Base-by-base conservation (phyloP, 768 basidiomycete species). In the Pisolithus marmoratus region DNA sequence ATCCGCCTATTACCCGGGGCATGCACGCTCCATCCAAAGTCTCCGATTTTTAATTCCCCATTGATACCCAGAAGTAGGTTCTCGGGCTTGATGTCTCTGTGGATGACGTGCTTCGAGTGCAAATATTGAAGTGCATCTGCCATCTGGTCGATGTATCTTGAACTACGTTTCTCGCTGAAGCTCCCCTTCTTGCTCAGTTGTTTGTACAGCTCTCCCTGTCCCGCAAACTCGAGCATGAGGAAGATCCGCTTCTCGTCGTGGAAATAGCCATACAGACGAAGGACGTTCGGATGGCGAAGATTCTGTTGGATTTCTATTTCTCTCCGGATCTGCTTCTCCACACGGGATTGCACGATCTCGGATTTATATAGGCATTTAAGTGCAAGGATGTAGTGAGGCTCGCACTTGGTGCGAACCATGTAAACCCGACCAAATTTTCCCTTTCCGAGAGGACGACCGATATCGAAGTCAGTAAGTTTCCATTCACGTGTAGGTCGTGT, bases 271-370 rank as follows among this genome's bases (percentile, higher is more conserved):
- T 97, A 95, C 9, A 98, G 77, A 8, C 95, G 84, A 11, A 99
- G 78, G 60, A 98, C 84, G 67, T 98, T 85, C 1, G 95, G 95
- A 66, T 98, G 95, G 48, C 95, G 82, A 38, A 97, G 79, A 70
- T 97, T 94, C 63, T 91, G 89, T 60, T 97, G 95, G 53, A 99
- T 98, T 67, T 98, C 96, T 60, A 99, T 98, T 69, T 99, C 96
- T 49, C 96, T 82, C 36, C 96, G 82, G 54, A 94, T 90, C 68
- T 99, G 96, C 65, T 95, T 97, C 74, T 98, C 95, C 44, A 97
- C 94, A 58, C 84, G 83, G 55, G 84, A 84, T 59, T 88, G 79
- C 43, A 98, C 83, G 63, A 99, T 88, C 71, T 99, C 96, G 49
- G 88, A 87, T 73, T 98, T 99, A 79, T 94, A 94, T 51, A 97